A percentile compares a stretch with the other conserved stretches of the same genome.
phyloP scores from a whole-genome alignment of 176 grass and related monocot species.

The maize (Zea mays) region DNA sequence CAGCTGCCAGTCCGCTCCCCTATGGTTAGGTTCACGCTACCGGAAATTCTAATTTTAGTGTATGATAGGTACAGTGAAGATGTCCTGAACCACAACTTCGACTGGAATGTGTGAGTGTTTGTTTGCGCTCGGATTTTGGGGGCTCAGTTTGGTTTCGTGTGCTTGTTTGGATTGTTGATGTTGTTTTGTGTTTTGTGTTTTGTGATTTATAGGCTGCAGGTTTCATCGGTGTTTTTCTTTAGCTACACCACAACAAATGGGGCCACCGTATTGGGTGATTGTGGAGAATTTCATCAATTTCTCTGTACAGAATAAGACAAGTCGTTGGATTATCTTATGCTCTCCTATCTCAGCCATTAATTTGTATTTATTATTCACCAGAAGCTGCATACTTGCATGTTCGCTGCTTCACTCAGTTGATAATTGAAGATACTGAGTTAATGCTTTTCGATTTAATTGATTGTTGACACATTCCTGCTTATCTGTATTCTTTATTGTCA shows the following conservation, averaged over 20 bases:
- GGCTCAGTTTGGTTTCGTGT: neutral
- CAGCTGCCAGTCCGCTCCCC: neutral
- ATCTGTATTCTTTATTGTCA: neutral
- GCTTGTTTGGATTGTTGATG: neutral
- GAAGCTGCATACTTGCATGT: neutral
- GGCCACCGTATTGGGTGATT: constrained; percentile 87
- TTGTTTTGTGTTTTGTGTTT: neutral
- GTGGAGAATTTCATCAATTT: constrained; percentile 99
- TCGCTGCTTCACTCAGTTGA: neutral
- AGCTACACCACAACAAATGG: constrained; percentile 83
- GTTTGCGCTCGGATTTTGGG: neutral
- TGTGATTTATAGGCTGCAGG: constrained; percentile 46
- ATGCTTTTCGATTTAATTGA: neutral
- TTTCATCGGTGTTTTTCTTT: constrained; percentile 78
- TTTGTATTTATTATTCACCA: constrained; percentile 3
- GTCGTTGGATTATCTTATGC: neutral
- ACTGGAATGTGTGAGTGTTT: constrained; percentile 69
- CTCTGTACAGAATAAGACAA: constrained; percentile 92
- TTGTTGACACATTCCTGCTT: neutral
- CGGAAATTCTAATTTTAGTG: neutral
- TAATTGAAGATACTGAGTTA: neutral
- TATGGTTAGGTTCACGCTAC: neutral
- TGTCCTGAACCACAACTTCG: constrained; percentile 78
- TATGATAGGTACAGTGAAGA: constrained; percentile 63
- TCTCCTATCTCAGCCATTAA: neutral